Evolutionary conservation across 208 protist genomes (phyloP), one percentile per base, ranked within the genome.

Genomic region (Jaenimonas drosophilae): DNA sequence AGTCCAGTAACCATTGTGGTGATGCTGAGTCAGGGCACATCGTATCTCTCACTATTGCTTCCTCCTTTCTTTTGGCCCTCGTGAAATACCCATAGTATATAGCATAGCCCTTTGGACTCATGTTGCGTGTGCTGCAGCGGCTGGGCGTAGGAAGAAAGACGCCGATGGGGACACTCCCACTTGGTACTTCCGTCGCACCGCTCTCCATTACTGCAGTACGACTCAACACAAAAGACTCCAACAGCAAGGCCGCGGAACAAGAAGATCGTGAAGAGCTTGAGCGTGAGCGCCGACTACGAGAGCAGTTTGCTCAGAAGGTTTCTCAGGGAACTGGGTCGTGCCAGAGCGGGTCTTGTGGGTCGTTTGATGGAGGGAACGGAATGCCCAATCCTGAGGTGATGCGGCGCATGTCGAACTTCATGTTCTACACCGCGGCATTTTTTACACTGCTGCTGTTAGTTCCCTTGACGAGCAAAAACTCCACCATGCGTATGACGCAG

Each of bases 191-290:
- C n/a, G n/a, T n/a, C n/a, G n/a, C n/a, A n/a, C n/a, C n/a, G n/a
- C n/a, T n/a, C n/a, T n/a, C n/a, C n/a, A n/a, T n/a, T n/a, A n/a
- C n/a, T n/a, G n/a, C n/a, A n/a, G n/a, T n/a, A n/a, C n/a, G n/a
- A n/a, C n/a, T n/a, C 17, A 38, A 40, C 25, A 53, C 12, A 25
- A 49, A 25, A 28, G 48, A 17, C 33, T 16, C 47, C 14, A 17
- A 34, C n/a, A 59, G 55, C 52, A 69, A 62, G 14, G 45, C 72
- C 3, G 51, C 70, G 3, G 63, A 51, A 4, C 73, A 86, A 5
- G 84, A 92, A 49, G 84, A 92, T 47, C 64, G 58, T 20, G 76
- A 88, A 44, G 78, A 92, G 54, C 52, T 87, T 6, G 79, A 92
- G 61, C 69, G 79, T 33, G 84, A 92, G 50, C 63, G 70, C 1